These are phyloP conservation scores for Tolypocladium guangdongense DNA, from an alignment of 2,329 filamentous ascomycete genomes.

Conservation along the genomic window DNA sequence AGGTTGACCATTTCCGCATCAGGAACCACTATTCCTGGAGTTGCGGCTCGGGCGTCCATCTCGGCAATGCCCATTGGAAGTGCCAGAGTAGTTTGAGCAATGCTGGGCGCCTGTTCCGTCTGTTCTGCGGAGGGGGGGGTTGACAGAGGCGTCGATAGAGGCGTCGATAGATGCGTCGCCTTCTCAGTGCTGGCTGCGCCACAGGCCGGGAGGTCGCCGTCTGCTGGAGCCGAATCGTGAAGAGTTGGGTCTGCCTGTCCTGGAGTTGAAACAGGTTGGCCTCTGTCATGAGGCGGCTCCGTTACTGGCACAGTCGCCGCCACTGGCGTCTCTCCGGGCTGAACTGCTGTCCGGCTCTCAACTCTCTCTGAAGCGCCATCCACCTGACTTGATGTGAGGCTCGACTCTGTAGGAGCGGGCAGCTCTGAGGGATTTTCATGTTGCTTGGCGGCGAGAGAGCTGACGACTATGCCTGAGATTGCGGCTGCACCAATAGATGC, in stretches of 20 bases:
- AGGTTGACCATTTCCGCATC: conserved; percentile 25
- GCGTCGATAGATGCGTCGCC: neutral
- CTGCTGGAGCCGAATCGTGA: neutral
- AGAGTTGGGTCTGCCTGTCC: neutral
- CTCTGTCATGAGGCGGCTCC: neutral
- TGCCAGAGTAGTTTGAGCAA: neutral
- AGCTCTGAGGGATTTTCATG: neutral
- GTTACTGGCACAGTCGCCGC: neutral
- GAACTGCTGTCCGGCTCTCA: neutral
- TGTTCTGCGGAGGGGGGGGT: neutral
- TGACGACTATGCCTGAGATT: neutral
- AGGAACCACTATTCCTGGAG: conserved; percentile 37
- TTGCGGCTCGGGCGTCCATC: conserved; percentile 18
- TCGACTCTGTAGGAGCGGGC: neutral
- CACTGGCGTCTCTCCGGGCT: neutral
- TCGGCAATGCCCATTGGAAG: neutral
- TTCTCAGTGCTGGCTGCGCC: neutral
- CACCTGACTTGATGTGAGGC: too few relatives aligned
- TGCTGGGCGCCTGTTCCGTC: neutral
- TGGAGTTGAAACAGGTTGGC: neutral
- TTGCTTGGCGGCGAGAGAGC: neutral
- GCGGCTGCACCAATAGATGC: neutral
- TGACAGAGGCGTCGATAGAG: neutral
- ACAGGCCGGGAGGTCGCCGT: neutral
- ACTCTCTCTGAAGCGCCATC: neutral